Evolutionary conservation across 2,329 filamentous ascomycete species (phyloP), one percentile per base, ranked within the genome.

Genomic region (Sarocladium oryzae): DNA sequence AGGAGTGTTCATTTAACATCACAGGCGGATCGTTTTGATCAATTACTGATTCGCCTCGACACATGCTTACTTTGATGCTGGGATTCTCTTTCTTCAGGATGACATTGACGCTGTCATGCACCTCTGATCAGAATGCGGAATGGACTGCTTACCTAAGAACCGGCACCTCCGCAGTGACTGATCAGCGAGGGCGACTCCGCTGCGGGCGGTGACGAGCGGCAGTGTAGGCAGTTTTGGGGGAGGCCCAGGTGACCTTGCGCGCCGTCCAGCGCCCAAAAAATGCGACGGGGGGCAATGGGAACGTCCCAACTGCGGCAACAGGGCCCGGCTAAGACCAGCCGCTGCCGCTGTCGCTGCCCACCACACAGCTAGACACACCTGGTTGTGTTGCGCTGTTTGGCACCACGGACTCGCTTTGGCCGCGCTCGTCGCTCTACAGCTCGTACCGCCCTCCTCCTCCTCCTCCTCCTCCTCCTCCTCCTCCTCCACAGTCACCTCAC

Each of bases 191-290:
- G 23, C 13, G 28, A 33, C 43, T 48, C 43, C 43, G 16, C 43
- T 20, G 43, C 15, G 43, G 43, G 43, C 43, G 43, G 43, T 48
- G 43, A 33, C 16, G 16, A 33, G 26, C 28, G 43, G 43, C 43
- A 48, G 43, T 13, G 28, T n/a, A 33, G 24, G 13, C 40, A 45
- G 21, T 28, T 45, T 9, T 21, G 40, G 30, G 23, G 24, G 21
- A 45, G 21, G 40, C 43, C 43, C 43, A 48, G 43, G 43, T 48
- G 43, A 48, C 43, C 28, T 16, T 15, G 24, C 43, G 43, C 26
- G 26, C n/a, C 10, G 24, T n/a, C 23, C 40, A 45, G 40, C 40
- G 18, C 43, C 43, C 26, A 48, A 48, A 48, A 48, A 48, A 48
- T 48, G 43, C 43, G 43, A 48, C 43, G 43, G 43, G 40, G 40